Evolutionary conservation across 768 basidiomycete genomes (phyloP).

Genomic region (Harrya chromipes): DNA sequence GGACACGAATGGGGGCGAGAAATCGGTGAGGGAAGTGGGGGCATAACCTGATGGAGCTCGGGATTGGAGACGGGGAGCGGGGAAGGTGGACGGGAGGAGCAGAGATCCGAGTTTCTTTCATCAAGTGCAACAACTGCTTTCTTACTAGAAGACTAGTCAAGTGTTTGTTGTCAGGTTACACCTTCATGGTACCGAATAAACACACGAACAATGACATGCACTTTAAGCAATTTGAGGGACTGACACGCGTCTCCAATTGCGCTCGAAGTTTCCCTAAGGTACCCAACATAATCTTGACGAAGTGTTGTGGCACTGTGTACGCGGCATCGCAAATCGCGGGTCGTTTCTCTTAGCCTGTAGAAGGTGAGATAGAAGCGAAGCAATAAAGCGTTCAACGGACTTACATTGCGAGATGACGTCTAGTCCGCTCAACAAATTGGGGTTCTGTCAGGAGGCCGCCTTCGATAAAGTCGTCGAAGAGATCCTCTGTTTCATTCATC

Average conservation of each 20-base stretch:
- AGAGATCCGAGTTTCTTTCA: neutral
- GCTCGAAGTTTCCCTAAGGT: neutral
- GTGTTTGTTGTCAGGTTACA: neutral
- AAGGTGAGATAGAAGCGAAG: no score
- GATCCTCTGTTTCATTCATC: slow-evolving; percentile 1
- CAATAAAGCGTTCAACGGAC: no score
- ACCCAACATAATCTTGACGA: neutral
- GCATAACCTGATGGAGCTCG: neutral
- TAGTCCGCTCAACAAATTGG: neutral
- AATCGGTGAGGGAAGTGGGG: neutral
- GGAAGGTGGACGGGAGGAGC: no score
- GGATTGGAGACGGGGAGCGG: neutral
- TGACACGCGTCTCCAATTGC: neutral
- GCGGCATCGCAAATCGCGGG: neutral
- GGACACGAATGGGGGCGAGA: slow-evolving; percentile 7
- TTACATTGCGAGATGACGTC: neutral
- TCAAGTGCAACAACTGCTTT: neutral
- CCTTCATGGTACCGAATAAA: neutral
- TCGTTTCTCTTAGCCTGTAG: neutral
- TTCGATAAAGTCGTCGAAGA: slow-evolving; percentile 3
- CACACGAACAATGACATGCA: neutral
- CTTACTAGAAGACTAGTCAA: neutral
- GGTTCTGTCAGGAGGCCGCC: slow-evolving; percentile 6
- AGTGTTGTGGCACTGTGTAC: neutral
- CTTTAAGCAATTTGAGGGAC: neutral